Conservation (phyloP, 345 rosid species). For the Brassica rapa region DNA sequence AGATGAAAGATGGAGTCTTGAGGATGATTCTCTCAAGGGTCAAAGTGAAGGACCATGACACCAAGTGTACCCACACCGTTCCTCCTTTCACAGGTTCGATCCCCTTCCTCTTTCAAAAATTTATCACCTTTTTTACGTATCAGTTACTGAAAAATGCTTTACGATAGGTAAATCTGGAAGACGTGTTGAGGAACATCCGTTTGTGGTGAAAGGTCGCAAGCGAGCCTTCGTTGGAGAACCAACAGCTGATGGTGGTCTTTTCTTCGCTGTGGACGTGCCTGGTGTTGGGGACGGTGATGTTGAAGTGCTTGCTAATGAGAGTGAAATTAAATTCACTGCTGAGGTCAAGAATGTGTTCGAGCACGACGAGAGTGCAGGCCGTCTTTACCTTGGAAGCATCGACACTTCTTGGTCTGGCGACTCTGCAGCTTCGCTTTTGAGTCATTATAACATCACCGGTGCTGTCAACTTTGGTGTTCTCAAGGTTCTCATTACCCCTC, state of each 20-base stretch:
- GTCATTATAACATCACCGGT: background rate
- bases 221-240: background rate
- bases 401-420: background rate
- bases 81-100: background rate
- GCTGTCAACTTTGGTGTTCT: slow-evolving; percentile 12
- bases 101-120: background rate
- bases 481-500: background rate
- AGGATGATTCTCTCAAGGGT: background rate
- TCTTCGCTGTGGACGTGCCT: background rate
- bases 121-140: background rate
- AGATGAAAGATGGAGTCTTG: background rate
- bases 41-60: background rate
- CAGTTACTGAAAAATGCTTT: background rate
- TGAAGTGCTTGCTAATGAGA: background rate
- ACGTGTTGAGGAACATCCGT: slow-evolving; percentile 9
- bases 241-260: background rate
- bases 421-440: background rate
- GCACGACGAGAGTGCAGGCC: slow-evolving; percentile 13
- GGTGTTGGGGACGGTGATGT: background rate
- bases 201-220: slow-evolving; percentile 22
- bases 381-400: slow-evolving; percentile 11
- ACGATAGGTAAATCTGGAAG: slow-evolving; percentile 2
- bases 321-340: background rate
- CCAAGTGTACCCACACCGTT: background rate
- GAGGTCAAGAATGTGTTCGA: background rate